Evolutionary conservation across 441 rosid genomes (phyloP), one percentile per base, ranked within the genome.

Genomic region (Geranium incanum): DNA sequence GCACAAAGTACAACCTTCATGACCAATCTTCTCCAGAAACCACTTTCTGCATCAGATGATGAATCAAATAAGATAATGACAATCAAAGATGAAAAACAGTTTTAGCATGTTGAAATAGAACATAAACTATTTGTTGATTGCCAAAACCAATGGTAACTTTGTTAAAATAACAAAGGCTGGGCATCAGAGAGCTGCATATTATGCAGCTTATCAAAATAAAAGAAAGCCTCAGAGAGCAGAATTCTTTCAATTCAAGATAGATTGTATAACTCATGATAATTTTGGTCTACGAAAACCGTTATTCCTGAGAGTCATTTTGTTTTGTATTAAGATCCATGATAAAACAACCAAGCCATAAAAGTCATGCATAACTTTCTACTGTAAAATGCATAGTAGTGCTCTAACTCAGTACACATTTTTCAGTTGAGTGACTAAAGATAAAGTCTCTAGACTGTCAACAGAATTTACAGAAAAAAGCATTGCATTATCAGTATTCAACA

Each of bases 11-110:
- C 67, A 79, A 95, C 99, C 99, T 92, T 90, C 89, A 74, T 89
- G 89, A 21, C 98, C 98, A 84, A 86, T 81, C 89, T 89, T 88
- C 80, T 95, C 84, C 80, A 92, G 86, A 82, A 89, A 88, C 98
- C 99, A 95, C 79, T 92, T 95, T 81, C 98, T 95, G 95, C 86
- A 80, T 18, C 57, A 50, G 63, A 50, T 66, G 16, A 62, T 19
- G n/a, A 79, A 66, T 45, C 33, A 71, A 43, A 72, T 70, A 21
- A 75, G 74, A 66, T 21, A 21, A 21, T 21, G 50, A 50, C 52
- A 68, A n/a, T 48, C 28, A 23, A 70, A 62, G 21, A 21, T 66
- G 38, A 23, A 4, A 36, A 52, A 52, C 60, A 52, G 63, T 15
- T 57, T 57, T 4, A 23, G 28, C 59, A 0, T 4, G 33, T 28